Percentiles rank a stretch among this genome's conserved stretches.
Conservation (phyloP, 2,329 filamentous ascomycete genomes). For the Sporothrix euskadiensis region DNA sequence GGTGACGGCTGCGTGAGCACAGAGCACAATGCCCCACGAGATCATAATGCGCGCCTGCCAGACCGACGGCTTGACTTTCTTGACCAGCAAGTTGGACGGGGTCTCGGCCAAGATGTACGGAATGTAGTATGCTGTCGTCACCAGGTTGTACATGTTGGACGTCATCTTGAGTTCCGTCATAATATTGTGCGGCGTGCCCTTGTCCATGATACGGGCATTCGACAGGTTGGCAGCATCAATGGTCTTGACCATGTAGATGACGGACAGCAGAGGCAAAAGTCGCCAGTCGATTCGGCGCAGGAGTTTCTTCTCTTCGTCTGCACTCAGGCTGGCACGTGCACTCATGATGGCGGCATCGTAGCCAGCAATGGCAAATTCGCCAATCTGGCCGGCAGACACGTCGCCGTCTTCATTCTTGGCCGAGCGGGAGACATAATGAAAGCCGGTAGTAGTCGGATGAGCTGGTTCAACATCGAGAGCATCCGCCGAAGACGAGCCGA, state of each 20-base stretch:
- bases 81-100: conserved; percentile 75
- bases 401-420: not conserved
- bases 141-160: conserved; percentile 45
- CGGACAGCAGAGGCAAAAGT: conserved; percentile 28
- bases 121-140: conserved; percentile 49
- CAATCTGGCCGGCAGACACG: not conserved
- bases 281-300: conserved; percentile 31
- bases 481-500: not conserved
- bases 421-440: not conserved
- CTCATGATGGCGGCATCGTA: conserved; percentile 27
- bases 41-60: conserved; percentile 77
- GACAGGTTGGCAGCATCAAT: conserved; percentile 37
- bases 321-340: conserved; percentile 23
- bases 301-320: conserved; percentile 31
- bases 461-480: not conserved
- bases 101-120: conserved; percentile 75
- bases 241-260: conserved; percentile 33
- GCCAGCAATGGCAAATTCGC: conserved; percentile 19
- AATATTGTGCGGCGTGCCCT: conserved; percentile 44
- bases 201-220: conserved; percentile 48
- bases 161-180: conserved; percentile 45
- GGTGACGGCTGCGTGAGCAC: conserved; percentile 53
- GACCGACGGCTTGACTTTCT: conserved; percentile 68
- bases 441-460: not conserved
- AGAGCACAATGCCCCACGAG: conserved; percentile 54